Evolutionary conservation across 148 eudicot genomes (phyloP).

Genomic region (Drosera capensis): DNA sequence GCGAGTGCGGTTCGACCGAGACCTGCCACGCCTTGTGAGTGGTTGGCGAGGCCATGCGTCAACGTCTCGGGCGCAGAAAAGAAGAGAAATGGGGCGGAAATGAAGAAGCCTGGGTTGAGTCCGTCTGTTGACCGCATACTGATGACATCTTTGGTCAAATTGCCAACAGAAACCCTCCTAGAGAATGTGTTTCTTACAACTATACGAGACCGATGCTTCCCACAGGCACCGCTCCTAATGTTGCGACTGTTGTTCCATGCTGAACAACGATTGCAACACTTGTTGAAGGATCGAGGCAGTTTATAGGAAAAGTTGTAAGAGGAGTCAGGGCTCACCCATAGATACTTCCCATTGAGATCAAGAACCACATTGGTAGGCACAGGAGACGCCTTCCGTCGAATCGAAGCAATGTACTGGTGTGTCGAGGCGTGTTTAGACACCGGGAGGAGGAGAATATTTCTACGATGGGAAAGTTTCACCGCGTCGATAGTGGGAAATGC

Average conservation of each 20-base stretch:
- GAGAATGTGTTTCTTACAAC: slow-evolving; percentile 15
- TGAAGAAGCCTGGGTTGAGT: slow-evolving; percentile 12
- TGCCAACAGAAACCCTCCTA: slow-evolving; percentile 6
- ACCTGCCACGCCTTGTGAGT: slow-evolving; percentile 32
- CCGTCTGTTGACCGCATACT: slow-evolving; percentile 30
- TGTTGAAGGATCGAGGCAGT: neutral
- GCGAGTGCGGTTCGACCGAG: slow-evolving; percentile 22
- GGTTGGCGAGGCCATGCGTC: slow-evolving; percentile 18
- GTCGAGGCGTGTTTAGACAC: slow-evolving; percentile 13
- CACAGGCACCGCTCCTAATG: slow-evolving; percentile 19
- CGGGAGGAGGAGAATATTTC: slow-evolving; percentile 15
- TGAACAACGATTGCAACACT: neutral
- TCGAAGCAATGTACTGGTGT: slow-evolving; percentile 10
- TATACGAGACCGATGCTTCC: too few relatives aligned
- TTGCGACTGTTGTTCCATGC: neutral
- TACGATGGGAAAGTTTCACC: too few relatives aligned
- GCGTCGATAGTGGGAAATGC: too few relatives aligned
- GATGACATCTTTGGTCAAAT: slow-evolving; percentile 17
- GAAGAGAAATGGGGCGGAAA: slow-evolving; percentile 14
- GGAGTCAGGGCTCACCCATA: slow-evolving; percentile 9
- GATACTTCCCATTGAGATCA: slow-evolving; percentile 11
- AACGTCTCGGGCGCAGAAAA: slow-evolving; percentile 16
- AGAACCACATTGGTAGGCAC: slow-evolving; percentile 8
- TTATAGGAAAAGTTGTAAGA: neutral
- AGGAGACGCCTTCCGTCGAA: slow-evolving; percentile 9